Evolutionary conservation across 257 asterid genomes (phyloP), one percentile per base, ranked within the genome.

Genomic region (Solanum megistacrolobum): DNA sequence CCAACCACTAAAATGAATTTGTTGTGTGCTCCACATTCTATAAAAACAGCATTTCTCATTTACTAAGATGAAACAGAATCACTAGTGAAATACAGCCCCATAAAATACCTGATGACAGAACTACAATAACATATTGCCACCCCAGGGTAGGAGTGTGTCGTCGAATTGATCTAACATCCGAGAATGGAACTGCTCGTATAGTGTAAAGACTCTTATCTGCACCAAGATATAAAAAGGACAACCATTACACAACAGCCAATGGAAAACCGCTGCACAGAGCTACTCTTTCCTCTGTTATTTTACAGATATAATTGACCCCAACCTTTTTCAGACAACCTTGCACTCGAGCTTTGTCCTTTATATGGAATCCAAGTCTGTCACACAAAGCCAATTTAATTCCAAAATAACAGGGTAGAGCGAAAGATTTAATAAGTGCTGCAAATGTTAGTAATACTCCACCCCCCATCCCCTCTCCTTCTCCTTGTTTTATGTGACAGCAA

Each of bases 301-400:
- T 16, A 46, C 27, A 81, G 29, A 81, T 27, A 78, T 41, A 81
- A 29, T 48, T 84, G 66, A 58, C 78, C 89, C 91, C 68, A 88
- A 97, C 99, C 99, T 94, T 92, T 95, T 90, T 97, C 98, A 14
- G 99, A 92, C 90, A 96, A 90, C 92, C 94, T 92, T 29, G 98
- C 92, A 90, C 90, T 94, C 21, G 98, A 95, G 87, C 91, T 92
- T 87, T 94, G 98, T 52, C 99, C 99, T 94, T 97, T 96, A 93
- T 96, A 97, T 7, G 99, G 99, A 88, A 95, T 94, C 99, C 99
- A 97, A 48, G 99, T 96, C 99, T 97, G 88, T 69, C 91, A 87
- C 27, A 46, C 78, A 48, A 90, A 25, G 83, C 36, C 68, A 81
- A 81, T 29, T 81, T 48, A 81, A 27, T 46, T 27, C 25, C 41